Conservation (phyloP, 1,284 basidiomycete species). For the Puccinia novopanici region DNA sequence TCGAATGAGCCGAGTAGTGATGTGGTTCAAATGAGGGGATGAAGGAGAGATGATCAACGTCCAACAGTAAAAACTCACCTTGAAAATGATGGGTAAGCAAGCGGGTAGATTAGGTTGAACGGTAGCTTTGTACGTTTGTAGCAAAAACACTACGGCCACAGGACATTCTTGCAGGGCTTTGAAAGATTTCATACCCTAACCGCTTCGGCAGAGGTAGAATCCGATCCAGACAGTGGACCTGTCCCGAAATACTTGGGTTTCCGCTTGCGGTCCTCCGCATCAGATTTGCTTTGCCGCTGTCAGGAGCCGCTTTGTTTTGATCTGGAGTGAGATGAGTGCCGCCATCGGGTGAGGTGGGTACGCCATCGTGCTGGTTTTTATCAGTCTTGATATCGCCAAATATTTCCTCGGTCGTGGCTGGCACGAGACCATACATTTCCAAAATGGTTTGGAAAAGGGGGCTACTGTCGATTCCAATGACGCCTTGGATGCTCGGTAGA, state of each 20-base stretch:
- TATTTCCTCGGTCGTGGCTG: conserved; percentile 72
- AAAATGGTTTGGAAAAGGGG: conserved; percentile 76
- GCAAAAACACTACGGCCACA: conserved; percentile 86
- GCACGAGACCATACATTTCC: conserved; percentile 77
- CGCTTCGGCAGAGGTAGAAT: conserved; percentile 66
- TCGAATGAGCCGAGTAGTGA: conserved; percentile 3
- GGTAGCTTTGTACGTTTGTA: conserved; percentile 75
- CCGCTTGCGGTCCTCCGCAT: conserved; percentile 45
- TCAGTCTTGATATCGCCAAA: conserved; percentile 63
- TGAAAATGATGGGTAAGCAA: conserved; percentile 74
- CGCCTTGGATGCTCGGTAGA: conserved; percentile 61
- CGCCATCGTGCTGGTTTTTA: conserved; percentile 52
- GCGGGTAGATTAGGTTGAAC: conserved; percentile 70
- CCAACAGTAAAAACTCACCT: conserved; percentile 61
- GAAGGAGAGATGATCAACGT: not conserved
- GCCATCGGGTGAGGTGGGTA: conserved; percentile 27
- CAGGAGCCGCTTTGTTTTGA: conserved; percentile 27
- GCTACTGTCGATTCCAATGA: conserved; percentile 72
- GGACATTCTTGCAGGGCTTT: conserved; percentile 94
- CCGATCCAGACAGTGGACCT: conserved; percentile 64
- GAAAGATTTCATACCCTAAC: conserved; percentile 79
- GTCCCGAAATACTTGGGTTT: conserved; percentile 36
- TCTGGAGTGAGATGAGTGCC: conserved; percentile 15
- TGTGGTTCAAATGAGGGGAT: not conserved
- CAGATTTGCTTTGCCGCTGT: conserved; percentile 47